Base-by-base conservation (phyloP, 768 basidiomycete genomes). In the Suillus paluster region DNA sequence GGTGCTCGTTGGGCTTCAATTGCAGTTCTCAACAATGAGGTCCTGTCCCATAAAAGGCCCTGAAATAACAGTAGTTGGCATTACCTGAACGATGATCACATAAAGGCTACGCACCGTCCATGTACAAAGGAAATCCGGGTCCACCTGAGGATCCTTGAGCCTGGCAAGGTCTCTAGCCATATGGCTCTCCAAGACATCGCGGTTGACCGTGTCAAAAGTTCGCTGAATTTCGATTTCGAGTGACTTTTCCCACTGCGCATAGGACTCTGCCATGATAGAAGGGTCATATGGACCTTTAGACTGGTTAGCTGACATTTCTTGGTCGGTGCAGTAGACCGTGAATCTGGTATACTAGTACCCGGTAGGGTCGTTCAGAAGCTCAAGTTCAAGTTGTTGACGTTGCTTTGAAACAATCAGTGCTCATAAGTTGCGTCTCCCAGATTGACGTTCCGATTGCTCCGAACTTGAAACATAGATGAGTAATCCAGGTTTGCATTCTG, bases 261-360 rank as follows among this genome's bases (percentile, higher is more conserved):
- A 55, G 23, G 53, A 55, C 17, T 55, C 53, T 6, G 53, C 36
- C 53, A 55, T 55, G 15, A 39, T 55, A 38, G 53, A 38, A 25
- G 53, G 53, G 36, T 55, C 53, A 25, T 55, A 25, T 9, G 52
- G 52, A 21, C 34, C 23, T 15, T 55, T 55, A 36, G 25, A 17
- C 10, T 55, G 53, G 23, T 38, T 38, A 25, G 10, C 36, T 23
- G 53, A 55, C 53, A 55, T 55, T 38, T 38, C 10, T 25, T 25
- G 53, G 36, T 55, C 5, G 36, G 10, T 25, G 36, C 10, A 7
- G 10, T 25, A 76, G 77, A 38, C 77, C 65, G 58, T 73, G 68
- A n/a, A 71, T 71, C 27, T 9, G 19, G 49, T 19, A 27, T 11
- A n/a, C n/a, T n/a, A n/a, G n/a, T 49, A 49, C 19, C 48, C 30